Evolutionary conservation across 805 yeast genomes (phyloP), one percentile per base, ranked within the genome.

Genomic region (Candida xiaguanensis): DNA sequence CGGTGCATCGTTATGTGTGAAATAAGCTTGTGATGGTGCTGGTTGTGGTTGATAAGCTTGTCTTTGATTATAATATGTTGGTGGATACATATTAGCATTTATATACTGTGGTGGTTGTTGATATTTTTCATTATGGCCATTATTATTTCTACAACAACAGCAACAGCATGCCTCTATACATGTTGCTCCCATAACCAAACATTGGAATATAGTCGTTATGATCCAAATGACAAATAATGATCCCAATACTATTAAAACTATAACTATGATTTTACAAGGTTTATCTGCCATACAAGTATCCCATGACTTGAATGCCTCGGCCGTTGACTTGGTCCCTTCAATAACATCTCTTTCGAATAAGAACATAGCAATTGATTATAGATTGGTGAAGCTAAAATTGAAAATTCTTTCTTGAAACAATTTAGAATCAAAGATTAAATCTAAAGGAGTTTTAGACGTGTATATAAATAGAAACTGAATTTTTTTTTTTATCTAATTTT

Each of bases 211-310:
- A 0, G 78, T 72, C 11, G 74, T 65, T 1, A 82, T 14, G 3
- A 83, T 42, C 84, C 89, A 81, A 5, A 83, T 36, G 0, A 57
- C 61, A 0, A 83, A 42, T 2, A 85, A 48, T 0, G 56, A 67
- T 0, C 80, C 91, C 9, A 86, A 51, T 0, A 67, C 76, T 3
- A 85, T 81, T 2, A 85, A 82, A 11, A 84, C 85, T 31, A 85
- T 85, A 3, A 85, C 90, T 15, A 82, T 75, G 41, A 85, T 76
- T 53, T 85, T 86, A 60, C 95, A 86, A 34, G 80, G 69, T 32
- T 63, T 79, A 58, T 84, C 82, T 52, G 73, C 82, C 91, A 84
- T 85, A 61, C 95, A 86, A 2, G 85, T 75, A 53, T 81, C 78
- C 93, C 95, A 85, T 38, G 57, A 48, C 52, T 68, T 75, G 66